Evolutionary conservation across 208 protist species (phyloP), one percentile per base, ranked within the genome.

Genomic region (Wallacemonas sp.): DNA sequence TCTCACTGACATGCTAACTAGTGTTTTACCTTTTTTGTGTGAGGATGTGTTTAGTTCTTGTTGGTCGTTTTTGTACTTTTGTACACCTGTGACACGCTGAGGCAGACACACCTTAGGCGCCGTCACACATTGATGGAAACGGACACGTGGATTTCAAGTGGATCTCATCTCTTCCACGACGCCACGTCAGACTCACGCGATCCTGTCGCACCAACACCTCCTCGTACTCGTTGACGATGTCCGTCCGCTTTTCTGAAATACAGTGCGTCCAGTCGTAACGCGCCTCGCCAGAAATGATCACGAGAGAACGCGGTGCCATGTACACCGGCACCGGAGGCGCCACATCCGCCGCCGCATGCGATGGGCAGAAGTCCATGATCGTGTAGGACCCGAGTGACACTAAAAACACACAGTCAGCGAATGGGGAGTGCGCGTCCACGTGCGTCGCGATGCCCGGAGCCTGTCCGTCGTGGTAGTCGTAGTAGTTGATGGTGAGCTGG

Each of bases 401-500:
- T 23, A 91, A 72, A 8, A 83, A 46, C 5, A 94, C 58, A 39
- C 30, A 72, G 32, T 91, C 80, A 17, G 62, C 65, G 64, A 90
- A 91, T 12, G 83, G 61, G n/a, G 38, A 73, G 67, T 94, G 88
- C 11, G 82, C 74, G 64, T 94, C 88, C 1, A 94, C 88, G 66
- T 94, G 88, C 2, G 80, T 70, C 1, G 88, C 85, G 47, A 94
- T 94, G 5, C 85, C 85, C 23, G 78, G 76, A 39, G 75, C 63
- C 0, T 70, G 63, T 16, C 67, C 38, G n/a, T 65, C 73, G 14
- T 49, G 62, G 68, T 85, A 91, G 61, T 91, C 78, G 69, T 94
- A 94, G 77, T 85, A 86, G 67, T 94, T 94, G 46, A 90, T 78
- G 0, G 88, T 94, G 11, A 94, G 76, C 65, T 94, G 88, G 43